Base-by-base conservation (phyloP, 1,284 basidiomycete species). In the Boletus semigastroideus region DNA sequence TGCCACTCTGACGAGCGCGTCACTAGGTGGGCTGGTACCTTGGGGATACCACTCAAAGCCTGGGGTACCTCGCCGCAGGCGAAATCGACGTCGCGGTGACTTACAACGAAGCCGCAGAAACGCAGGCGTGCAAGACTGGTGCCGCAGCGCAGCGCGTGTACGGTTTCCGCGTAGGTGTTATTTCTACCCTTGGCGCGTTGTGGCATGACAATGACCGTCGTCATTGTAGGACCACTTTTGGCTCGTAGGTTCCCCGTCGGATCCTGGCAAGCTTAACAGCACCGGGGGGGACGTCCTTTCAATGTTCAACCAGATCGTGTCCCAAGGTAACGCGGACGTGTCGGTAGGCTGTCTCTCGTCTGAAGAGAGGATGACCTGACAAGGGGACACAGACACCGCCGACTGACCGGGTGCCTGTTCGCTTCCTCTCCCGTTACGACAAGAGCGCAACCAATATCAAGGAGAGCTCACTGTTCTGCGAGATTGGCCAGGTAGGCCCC, bases 381-480 rank as follows among this genome's bases (percentile, higher is more conserved):
- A 4, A 11, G 14, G 19, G 34, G 7, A 36, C 13, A 14, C 17
- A 67, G 68, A 55, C 38, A 1, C 58, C 59, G 2, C 63, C 57
- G 9, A 40, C 41, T 4, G 52, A 59, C 28, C 64, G 65, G 9
- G 62, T 62, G 8, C 61, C 76, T 4, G 72, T 72, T n/a, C 73
- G 77, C 16, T 81, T 81, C 64, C 71, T 80, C 14, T 77, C 76
- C 4, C 74, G 77, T 3, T 81, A 72, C 53, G 78, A 82, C 53
- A 80, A 80, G 56, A 78, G 77, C 43, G 79, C 79, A 8, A 80
- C 78, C 0, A 79, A 80, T 56, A 79, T 81, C 59, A 80, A 78
- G 53, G 78, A 81, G 54, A 77, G 74, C 28, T 58, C 70, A 44
- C 49, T 80, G 16, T 80, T 79, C 50, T 68, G 72, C 45, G 66